phyloP scores from a whole-genome alignment of 805 yeast species.

The Hanseniaspora mollemarum region DNA sequence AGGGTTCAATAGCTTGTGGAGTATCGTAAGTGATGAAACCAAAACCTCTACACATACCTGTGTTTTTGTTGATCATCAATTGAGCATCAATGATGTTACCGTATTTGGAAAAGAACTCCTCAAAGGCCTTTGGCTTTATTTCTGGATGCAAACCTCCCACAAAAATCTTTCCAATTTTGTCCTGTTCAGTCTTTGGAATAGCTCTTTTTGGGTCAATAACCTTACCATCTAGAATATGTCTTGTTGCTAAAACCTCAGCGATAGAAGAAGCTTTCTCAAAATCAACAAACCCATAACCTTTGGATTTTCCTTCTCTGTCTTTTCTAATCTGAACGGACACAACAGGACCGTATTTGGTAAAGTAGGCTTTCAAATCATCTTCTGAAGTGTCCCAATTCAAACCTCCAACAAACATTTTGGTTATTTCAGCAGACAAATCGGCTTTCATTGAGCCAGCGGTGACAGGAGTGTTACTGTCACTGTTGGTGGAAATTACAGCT shows the following conservation, averaged over 20 bases:
- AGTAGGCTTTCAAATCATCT: slow-evolving; percentile 69
- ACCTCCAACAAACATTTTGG: slow-evolving; percentile 93
- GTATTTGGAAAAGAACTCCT: slow-evolving; percentile 71
- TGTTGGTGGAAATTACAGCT: neutral
- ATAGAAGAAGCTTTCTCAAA: slow-evolving; percentile 74
- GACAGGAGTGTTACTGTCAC: neutral
- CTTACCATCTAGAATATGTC: slow-evolving; percentile 87
- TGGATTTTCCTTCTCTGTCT: slow-evolving; percentile 78
- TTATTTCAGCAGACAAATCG: slow-evolving; percentile 57
- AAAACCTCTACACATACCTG: slow-evolving; percentile 93
- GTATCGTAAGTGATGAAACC: slow-evolving; percentile 94
- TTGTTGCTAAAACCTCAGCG: slow-evolving; percentile 71
- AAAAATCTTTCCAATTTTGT: slow-evolving; percentile 88
- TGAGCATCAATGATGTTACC: slow-evolving; percentile 93
- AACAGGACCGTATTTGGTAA: slow-evolving; percentile 79
- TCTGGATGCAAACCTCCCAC: slow-evolving; percentile 95
- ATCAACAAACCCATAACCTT: slow-evolving; percentile 91
- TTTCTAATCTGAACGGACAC: slow-evolving; percentile 86
- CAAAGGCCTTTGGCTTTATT: slow-evolving; percentile 83
- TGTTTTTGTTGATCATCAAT: slow-evolving; percentile 91
- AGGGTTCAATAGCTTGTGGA: slow-evolving; percentile 85
- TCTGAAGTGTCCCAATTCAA: slow-evolving; percentile 96
- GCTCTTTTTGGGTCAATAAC: slow-evolving; percentile 96
- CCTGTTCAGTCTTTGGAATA: slow-evolving; percentile 94
- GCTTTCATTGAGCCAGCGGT: slow-evolving; percentile 31